Conservation (phyloP, 2,329 filamentous ascomycete species). For the Arthrobotrys megalospora region DNA sequence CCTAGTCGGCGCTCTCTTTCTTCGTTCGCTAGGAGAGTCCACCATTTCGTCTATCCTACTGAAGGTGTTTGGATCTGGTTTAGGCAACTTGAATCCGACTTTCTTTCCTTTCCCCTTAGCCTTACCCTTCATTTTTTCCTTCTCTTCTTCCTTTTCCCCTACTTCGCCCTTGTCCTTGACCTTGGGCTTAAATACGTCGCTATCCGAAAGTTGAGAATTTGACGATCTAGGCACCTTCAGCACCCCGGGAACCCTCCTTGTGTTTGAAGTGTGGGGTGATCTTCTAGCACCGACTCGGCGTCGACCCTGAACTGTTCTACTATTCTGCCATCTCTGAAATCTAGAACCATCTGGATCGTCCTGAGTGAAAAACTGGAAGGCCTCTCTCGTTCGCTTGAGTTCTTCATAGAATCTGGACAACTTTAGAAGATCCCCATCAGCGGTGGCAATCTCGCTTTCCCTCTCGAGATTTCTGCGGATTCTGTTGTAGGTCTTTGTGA, state of each 20-base stretch:
- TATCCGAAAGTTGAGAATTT: not conserved
- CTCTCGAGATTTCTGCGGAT: not conserved
- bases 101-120: not conserved
- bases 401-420: not conserved
- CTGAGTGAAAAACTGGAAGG: not conserved
- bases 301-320: not conserved
- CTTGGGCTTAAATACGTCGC: not conserved
- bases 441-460: not conserved
- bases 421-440: not conserved
- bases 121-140: not conserved
- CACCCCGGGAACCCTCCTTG: not conserved
- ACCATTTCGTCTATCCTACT: not conserved
- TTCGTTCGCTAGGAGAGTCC: conserved; percentile 10
- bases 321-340: not conserved
- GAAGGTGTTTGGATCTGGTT: not conserved
- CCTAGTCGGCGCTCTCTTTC: not conserved
- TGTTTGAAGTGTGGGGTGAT: not conserved
- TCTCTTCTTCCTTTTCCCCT: too few relatives aligned
- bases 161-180: not conserved
- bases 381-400: not conserved
- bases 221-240: too few relatives aligned
- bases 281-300: not conserved
- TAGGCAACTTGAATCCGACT: not conserved
- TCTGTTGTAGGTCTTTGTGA: not conserved
- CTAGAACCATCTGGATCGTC: not conserved